A percentile compares a stretch with the other conserved stretches of the same genome.
Conservation (phyloP, 1,139 yeast species). For the Magnusiomyces starmeri region DNA sequence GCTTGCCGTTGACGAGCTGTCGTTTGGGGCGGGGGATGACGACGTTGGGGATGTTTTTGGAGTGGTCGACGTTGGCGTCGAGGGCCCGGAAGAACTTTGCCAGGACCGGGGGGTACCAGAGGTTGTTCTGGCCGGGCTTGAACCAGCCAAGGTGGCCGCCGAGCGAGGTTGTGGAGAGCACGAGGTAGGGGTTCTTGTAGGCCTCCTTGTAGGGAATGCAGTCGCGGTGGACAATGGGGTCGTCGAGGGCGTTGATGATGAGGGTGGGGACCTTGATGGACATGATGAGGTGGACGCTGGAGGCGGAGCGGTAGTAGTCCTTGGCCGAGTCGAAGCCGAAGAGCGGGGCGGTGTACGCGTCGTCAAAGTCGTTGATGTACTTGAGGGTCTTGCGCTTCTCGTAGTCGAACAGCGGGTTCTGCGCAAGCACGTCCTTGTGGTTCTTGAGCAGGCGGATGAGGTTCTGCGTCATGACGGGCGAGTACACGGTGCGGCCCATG, state of each 20-base stretch:
- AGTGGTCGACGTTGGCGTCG: slow-evolving; percentile 33
- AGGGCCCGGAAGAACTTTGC: slow-evolving; percentile 54
- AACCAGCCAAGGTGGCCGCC: slow-evolving; percentile 87
- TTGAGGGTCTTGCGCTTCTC: slow-evolving; percentile 30
- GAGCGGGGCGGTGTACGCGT: slow-evolving; percentile 59
- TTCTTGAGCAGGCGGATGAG: slow-evolving; percentile 54
- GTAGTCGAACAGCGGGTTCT: slow-evolving; percentile 35
- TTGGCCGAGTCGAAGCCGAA: slow-evolving; percentile 64
- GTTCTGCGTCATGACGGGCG: slow-evolving; percentile 59
- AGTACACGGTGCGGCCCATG: slow-evolving; percentile 57
- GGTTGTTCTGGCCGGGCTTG: slow-evolving; percentile 52
- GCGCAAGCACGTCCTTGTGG: slow-evolving; percentile 49
- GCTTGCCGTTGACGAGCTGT: slow-evolving; percentile 5
- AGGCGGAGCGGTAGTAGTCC: slow-evolving; percentile 67
- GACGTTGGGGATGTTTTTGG: slow-evolving; percentile 9
- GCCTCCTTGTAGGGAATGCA: slow-evolving; percentile 61
- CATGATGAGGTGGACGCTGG: slow-evolving; percentile 52
- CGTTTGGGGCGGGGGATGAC: slow-evolving; percentile 8
- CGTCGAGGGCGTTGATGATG: slow-evolving; percentile 67
- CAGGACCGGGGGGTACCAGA: slow-evolving; percentile 68
- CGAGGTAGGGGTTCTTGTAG: slow-evolving; percentile 57
- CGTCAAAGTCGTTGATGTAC: slow-evolving; percentile 58
- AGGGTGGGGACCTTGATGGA: slow-evolving; percentile 60
- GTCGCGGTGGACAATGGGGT: slow-evolving; percentile 59
- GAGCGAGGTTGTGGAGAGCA: slow-evolving; percentile 57